Base-by-base conservation (phyloP, 345 rosid genomes). In the Heritiera fomes region DNA sequence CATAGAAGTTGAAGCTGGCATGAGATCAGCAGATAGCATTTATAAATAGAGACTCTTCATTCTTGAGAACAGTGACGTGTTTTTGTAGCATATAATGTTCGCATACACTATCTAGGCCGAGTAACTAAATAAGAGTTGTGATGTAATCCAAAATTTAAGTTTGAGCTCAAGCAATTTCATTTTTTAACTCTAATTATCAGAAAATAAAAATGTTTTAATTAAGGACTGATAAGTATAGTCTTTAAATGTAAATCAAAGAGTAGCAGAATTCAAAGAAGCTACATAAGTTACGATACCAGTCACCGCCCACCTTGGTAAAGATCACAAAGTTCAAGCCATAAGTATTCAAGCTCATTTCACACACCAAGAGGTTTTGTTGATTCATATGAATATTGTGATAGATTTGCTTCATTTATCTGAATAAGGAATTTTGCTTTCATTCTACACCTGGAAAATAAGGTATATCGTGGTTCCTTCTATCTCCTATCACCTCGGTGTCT, bases 401-500 rank as follows among this genome's bases (percentile, higher is more conserved):
- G 43, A 50, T 23, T 34, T 34, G 38, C 38, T 34, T 34, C 38
- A 34, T 34, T 34, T 3, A 34, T 34, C 38, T 34, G 3, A 34
- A 34, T 34, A 2, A 34, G 3, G 1, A 34, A 34, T 34, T 34
- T 56, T 56, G 13, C 32, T 61, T 30, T 30, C 40, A 28, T 61
- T 61, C 40, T 61, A 28, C 66, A 12, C 58, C 38, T 12, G 10
- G 40, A 69, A 23, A 46, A 68, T 40, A 20, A 20, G 14, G 15
- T 13, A 18, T 52, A 43, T 72, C 62, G 53, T 53, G 2, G 4
- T 17, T 32, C 62, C 38, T 53, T 72, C 62, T 72, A 79, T 68
- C 72, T 78, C 65, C 50, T 75, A 34, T 80, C 81, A 28, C 75
- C 60, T 34, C 71, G 79, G 66, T 76, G 71, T 73, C 85, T 75